A percentile compares a stretch with the other conserved stretches of the same genome.
Evolutionary conservation across 176 grass and related monocot species (phyloP).

Genomic region (Bonia amplexicaulis): DNA sequence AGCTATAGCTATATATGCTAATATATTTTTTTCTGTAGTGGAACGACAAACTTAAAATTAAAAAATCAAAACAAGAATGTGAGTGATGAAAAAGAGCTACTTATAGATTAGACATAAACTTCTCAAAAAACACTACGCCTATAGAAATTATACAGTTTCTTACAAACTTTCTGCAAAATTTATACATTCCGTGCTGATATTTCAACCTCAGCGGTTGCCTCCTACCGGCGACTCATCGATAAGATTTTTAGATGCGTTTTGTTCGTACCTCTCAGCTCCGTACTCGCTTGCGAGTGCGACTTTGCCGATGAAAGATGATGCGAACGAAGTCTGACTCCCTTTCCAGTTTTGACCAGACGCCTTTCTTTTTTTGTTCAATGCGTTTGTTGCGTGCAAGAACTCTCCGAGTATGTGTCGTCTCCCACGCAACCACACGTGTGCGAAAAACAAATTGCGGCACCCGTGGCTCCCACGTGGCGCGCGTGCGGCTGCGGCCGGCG

Average conservation of each 20-base stretch:
- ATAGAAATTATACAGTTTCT: background rate
- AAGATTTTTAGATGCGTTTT: background rate
- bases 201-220: background rate
- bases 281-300: background rate
- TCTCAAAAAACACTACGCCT: background rate
- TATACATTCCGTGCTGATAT: background rate
- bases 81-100: background rate
- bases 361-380: no score
- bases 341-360: background rate
- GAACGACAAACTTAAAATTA: background rate
- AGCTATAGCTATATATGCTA: background rate
- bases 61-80: background rate
- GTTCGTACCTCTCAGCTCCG: background rate
- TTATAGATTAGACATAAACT: background rate
- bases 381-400: slow-evolving; percentile 6
- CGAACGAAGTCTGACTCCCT: background rate
- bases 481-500: background rate
- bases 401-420: background rate
- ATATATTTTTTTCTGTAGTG: background rate
- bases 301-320: background rate
- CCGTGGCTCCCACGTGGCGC: background rate
- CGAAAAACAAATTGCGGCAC: background rate
- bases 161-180: background rate
- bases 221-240: background rate
- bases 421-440: background rate